Base-by-base conservation (phyloP, 2,329 filamentous ascomycete species). In the Pseudocercospora cruenta region DNA sequence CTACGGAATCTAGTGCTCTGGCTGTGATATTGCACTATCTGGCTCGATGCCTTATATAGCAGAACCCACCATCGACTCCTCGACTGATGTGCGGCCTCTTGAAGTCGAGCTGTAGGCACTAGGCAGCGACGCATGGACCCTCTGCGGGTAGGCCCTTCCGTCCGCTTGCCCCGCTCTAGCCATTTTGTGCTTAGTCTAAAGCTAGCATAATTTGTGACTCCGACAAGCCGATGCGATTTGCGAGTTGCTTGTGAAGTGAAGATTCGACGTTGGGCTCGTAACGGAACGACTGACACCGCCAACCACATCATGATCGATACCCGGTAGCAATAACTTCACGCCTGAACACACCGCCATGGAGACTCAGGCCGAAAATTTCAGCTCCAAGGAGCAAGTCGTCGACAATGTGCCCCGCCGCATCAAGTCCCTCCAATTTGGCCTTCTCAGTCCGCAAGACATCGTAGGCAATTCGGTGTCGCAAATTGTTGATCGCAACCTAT, bases 401-500 rank as follows among this genome's bases (percentile, higher is more conserved):
- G 93, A 97, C 81, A 89, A 90, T 77, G 86, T 92, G 64, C 94
- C 94, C 36, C 96, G 96, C 83, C 91, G 92, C 75, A 96, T 97
- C 83, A 93, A 91, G 78, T 91, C 93, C 77, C 87, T 98, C 78
- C 94, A 96, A 77, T 98, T 98, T 80, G 94, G 94, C 76, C 92
- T 98, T 69, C 88, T 96, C 89, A 94, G 82, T 73, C 86, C 75
- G 63, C 91, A 96, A 77, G 93, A 98, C 76, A 96, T 98, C 72
- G 91, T 96, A 72, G 96, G 94, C 77, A 95, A 99, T 80, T 93
- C 91, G 69, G 93, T 97, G 64, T 87, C 98, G 71, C 93, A 97
- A 80, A 91, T 99, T 65, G 96, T 92, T n/a, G 92, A 97, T 78
- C 89, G 93, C 74, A 90, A 94, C 78, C 89, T 98, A 68, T 99